These are phyloP conservation scores for Chalciporus pseudorubinellus DNA, from an alignment of 768 basidiomycete species.

Conservation along the genomic window DNA sequence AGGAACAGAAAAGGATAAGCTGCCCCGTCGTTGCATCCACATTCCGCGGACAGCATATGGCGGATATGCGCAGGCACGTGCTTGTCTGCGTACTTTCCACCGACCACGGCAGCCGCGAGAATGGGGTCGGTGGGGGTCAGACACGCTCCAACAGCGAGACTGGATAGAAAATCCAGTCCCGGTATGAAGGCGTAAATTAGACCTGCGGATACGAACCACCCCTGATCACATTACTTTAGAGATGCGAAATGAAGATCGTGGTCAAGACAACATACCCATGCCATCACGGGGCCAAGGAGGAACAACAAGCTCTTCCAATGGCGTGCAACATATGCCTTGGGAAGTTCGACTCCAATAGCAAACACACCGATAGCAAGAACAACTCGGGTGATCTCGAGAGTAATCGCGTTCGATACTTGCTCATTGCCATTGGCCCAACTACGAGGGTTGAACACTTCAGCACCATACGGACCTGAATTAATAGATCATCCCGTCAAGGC, in stretches of 20 bases:
- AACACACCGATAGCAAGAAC: conserved; percentile 97
- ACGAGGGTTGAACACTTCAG: conserved; percentile 78
- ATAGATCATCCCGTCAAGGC: conserved; percentile 4
- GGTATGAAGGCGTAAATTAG: conserved; percentile 93
- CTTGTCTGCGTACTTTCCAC: conserved; percentile 97
- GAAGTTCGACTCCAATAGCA: conserved; percentile 96
- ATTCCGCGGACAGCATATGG: conserved; percentile 66
- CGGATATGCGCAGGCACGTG: conserved; percentile 87
- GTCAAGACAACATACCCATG: conserved; percentile 57
- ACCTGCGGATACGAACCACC: conserved; percentile 91
- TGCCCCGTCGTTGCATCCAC: conserved; percentile 95
- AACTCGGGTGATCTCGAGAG: conserved; percentile 85
- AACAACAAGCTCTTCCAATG: conserved; percentile 92
- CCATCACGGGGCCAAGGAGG: conserved; percentile 79
- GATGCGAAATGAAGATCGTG: not conserved
- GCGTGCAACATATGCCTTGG: conserved; percentile 90
- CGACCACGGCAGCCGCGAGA: conserved; percentile 56
- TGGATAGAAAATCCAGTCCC: conserved; percentile 82
- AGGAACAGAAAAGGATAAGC: conserved; percentile 94
- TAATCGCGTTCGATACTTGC: conserved; percentile 65
- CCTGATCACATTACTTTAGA: conserved; percentile 41
- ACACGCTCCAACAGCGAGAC: conserved; percentile 87
- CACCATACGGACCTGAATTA: conserved; percentile 72
- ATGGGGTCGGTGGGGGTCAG: conserved; percentile 76
- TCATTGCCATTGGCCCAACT: conserved; percentile 59